Conservation (phyloP, 2,329 filamentous ascomycete genomes). For the Hypoxylon sp. region DNA sequence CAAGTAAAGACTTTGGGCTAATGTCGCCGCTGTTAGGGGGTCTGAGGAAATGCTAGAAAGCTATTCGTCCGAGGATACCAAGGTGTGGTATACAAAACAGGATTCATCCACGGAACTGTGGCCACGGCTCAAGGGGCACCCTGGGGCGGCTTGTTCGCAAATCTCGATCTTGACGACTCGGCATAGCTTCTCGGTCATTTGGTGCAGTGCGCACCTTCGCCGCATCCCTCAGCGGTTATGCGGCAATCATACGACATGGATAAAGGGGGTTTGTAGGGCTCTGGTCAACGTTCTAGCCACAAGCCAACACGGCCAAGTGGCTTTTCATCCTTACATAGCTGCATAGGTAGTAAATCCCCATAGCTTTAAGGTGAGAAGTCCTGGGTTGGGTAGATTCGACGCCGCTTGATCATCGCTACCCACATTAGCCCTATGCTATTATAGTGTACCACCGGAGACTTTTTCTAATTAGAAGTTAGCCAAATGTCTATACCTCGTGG, state of each 20-base stretch:
- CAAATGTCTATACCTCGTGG: background rate
- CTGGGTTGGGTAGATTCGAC: conserved; percentile 6
- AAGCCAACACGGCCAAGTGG: background rate
- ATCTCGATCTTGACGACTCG: conserved; percentile 31
- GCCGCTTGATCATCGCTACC: conserved; percentile 4
- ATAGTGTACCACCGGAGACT: background rate
- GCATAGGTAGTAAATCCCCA: too few relatives aligned
- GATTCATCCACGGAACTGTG: conserved; percentile 21
- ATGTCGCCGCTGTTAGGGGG: background rate
- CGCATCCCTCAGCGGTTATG: background rate
- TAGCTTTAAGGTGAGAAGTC: background rate
- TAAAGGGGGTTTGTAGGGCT: conserved; percentile 3
- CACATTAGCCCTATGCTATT: conserved; percentile 5
- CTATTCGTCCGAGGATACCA: conserved; percentile 23
- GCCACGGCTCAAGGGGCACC: conserved; percentile 8
- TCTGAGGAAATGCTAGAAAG: background rate
- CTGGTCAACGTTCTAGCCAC: conserved; percentile 15
- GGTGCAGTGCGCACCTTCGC: conserved; percentile 1
- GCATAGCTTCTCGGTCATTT: conserved; percentile 2
- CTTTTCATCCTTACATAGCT: too few relatives aligned
- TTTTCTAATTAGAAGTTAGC: background rate
- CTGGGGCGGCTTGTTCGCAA: conserved; percentile 12
- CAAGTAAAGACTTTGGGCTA: conserved; percentile 2
- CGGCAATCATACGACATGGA: conserved; percentile 15
- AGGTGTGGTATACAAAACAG: conserved; percentile 29